Evolutionary conservation across 768 basidiomycete genomes (phyloP).

Genomic region (Asterophora parasitica): DNA sequence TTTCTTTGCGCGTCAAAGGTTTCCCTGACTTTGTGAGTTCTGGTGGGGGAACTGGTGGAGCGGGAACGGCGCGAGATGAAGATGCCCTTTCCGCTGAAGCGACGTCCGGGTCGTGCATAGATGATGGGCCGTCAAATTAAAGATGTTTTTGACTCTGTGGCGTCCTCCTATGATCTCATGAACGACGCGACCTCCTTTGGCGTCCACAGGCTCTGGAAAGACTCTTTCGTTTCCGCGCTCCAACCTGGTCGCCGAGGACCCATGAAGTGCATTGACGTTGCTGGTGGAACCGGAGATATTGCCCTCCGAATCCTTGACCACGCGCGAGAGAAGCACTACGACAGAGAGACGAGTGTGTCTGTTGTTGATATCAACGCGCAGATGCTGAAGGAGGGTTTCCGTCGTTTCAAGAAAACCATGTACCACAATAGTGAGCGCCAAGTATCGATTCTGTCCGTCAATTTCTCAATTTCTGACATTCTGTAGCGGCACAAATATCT

Average conservation of each 20-base stretch:
- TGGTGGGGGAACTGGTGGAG: conserved; percentile 59
- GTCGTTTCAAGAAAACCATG: conserved; percentile 93
- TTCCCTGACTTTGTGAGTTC: conserved; percentile 58
- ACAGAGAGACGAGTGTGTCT: conserved; percentile 84
- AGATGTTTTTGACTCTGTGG: conserved; percentile 92
- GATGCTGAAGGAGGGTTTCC: conserved; percentile 91
- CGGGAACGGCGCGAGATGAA: conserved; percentile 45
- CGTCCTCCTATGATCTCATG: conserved; percentile 95
- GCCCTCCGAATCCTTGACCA: conserved; percentile 90
- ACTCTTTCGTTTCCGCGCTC: conserved; percentile 72
- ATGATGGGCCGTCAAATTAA: conserved; percentile 55
- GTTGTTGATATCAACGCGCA: conserved; percentile 93
- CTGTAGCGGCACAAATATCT: conserved; percentile 81
- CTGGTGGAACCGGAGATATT: conserved; percentile 97
- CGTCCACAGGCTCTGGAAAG: conserved; percentile 96
- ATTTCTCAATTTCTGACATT: conserved; percentile 5
- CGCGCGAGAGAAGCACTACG: conserved; percentile 83
- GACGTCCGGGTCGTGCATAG: conserved; percentile 58
- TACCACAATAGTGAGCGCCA: conserved; percentile 84
- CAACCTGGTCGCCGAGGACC: conserved; percentile 74
- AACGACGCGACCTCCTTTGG: conserved; percentile 99
- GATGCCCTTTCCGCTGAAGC: conserved; percentile 47
- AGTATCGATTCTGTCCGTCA: background rate
- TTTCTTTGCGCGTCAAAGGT: conserved; percentile 66
- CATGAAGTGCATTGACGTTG: conserved; percentile 86